Evolutionary conservation across 1,284 basidiomycete species (phyloP).

Genomic region (Nidula niveotomentosa): DNA sequence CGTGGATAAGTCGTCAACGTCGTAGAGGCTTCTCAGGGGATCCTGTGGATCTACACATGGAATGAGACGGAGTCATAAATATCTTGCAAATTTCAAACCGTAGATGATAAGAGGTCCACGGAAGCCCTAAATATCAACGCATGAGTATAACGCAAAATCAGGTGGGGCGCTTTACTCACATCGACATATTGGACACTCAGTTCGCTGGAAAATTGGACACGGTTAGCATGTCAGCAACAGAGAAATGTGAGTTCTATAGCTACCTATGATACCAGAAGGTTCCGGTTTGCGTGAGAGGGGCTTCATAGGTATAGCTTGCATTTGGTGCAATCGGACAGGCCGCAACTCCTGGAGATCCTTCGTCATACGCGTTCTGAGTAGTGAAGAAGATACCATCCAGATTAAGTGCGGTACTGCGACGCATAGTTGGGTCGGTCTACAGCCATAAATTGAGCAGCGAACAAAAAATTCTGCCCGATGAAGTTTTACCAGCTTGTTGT

Average conservation of each 20-base stretch:
- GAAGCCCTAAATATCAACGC: constrained; percentile 12
- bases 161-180: constrained; percentile 4
- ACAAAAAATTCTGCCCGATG: too few species aligned
- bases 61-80: background rate
- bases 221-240: too few species aligned
- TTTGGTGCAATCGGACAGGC: background rate
- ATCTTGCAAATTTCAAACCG: constrained; percentile 7
- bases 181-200: constrained; percentile 17
- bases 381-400: constrained; percentile 25
- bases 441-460: too few species aligned
- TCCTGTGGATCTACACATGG: constrained; percentile 11
- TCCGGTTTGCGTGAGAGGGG: constrained; percentile 4
- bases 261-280: constrained; percentile 3
- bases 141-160: background rate
- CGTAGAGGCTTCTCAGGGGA: constrained; percentile 14
- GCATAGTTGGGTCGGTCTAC: constrained; percentile 19
- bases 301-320: background rate
- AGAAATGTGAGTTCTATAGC: too few species aligned
- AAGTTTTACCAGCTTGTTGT: constrained; percentile 11
- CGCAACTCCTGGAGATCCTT: constrained; percentile 18
- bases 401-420: constrained; percentile 22
- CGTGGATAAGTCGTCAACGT: constrained; percentile 20
- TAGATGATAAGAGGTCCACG: constrained; percentile 22
- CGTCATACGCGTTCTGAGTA: constrained; percentile 16
- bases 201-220: background rate